These are phyloP conservation scores for Ascochyta koolunga DNA, from an alignment of 2,329 filamentous ascomycete species.

Conservation along the genomic window DNA sequence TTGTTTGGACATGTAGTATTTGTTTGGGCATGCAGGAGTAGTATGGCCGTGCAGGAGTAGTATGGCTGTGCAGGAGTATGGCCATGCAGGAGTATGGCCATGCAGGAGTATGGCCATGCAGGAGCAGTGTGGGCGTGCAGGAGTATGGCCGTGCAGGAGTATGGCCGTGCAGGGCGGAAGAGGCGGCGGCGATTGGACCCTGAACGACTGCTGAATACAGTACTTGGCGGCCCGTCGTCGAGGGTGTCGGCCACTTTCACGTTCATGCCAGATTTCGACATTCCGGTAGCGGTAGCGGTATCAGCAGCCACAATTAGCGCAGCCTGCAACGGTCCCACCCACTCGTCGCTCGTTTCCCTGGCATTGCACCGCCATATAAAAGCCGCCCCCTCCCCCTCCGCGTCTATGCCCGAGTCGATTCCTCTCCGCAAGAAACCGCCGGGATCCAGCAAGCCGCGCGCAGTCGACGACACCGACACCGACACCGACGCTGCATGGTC, in stretches of 20 bases:
- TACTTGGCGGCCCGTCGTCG: not conserved
- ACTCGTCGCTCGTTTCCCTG: slow-evolving; percentile 8
- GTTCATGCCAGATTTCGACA: slow-evolving; percentile 10
- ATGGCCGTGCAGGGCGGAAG: too few species aligned
- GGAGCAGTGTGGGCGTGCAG: too few species aligned
- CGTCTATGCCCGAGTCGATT: slow-evolving; percentile 48
- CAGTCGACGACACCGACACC: slow-evolving; percentile 24
- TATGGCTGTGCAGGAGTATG: too few species aligned
- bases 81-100: too few species aligned
- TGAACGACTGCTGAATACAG: not conserved
- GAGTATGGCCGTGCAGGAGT: too few species aligned
- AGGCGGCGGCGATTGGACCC: slow-evolving; percentile 8
- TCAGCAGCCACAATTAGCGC: slow-evolving; percentile 16
- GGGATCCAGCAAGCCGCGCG: slow-evolving; percentile 13
- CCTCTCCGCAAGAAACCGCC: slow-evolving; percentile 40
- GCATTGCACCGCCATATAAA: not conserved
- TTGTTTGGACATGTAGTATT: too few species aligned
- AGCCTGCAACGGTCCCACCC: slow-evolving; percentile 23
- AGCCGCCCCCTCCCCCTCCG: slow-evolving; percentile 18
- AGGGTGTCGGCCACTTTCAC: not conserved
- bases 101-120: too few species aligned
- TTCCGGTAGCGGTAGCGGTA: not conserved
- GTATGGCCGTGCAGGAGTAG: too few species aligned
- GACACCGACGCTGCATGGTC: slow-evolving; percentile 20
- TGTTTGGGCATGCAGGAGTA: too few species aligned